Conservation (phyloP, 176 grass and related monocot genomes). For the Aegilops tauschii region DNA sequence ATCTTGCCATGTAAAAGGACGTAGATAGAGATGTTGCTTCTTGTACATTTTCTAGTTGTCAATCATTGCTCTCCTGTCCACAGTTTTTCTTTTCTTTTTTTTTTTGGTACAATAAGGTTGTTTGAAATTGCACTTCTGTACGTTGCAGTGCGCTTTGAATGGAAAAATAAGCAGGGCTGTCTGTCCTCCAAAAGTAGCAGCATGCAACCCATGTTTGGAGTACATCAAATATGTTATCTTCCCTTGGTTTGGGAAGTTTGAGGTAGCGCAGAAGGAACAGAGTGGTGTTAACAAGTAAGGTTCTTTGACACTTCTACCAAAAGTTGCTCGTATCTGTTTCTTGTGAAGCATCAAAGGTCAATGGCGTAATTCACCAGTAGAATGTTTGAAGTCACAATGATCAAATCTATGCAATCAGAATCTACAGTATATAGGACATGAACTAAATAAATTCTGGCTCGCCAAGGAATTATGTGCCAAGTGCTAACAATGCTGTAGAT, state of each 20-base stretch:
- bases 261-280: conserved; percentile 32
- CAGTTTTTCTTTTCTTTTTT: not conserved
- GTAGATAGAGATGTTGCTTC: not conserved
- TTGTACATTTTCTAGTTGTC: not conserved
- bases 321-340: not conserved
- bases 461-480: not conserved
- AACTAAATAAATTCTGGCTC: not conserved
- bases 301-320: not conserved
- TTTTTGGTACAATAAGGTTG: not conserved
- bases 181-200: not conserved
- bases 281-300: not conserved
- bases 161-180: not conserved
- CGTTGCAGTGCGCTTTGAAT: not conserved
- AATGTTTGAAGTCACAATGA: not conserved
- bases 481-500: not conserved
- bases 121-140: not conserved
- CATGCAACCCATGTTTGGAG: conserved; percentile 58
- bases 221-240: conserved; percentile 49
- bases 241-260: conserved; percentile 56
- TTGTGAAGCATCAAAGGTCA: not conserved
- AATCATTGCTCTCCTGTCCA: not conserved
- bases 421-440: not conserved
- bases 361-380: not conserved
- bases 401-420: not conserved
- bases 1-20: not conserved